These are phyloP conservation scores for Hibiscus syriacus DNA, from an alignment of 345 rosid species.

Conservation along the genomic window DNA sequence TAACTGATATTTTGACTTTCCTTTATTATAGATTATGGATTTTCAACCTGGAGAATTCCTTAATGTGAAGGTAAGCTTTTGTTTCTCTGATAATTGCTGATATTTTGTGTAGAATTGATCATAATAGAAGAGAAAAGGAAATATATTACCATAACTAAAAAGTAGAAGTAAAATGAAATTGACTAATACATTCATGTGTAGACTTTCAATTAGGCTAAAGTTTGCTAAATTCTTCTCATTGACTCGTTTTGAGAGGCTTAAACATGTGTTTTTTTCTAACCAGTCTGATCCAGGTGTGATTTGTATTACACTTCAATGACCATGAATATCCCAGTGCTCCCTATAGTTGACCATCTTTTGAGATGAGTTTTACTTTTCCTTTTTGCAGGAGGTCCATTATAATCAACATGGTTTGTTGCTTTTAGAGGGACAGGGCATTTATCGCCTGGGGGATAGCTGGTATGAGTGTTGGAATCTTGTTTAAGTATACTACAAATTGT, in stretches of 20 bases:
- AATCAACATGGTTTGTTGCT: constrained; percentile 85
- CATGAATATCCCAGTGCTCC: background rate
- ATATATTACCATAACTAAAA: background rate
- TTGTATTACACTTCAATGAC: background rate
- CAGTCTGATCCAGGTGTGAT: background rate
- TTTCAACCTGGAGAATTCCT: constrained; percentile 93
- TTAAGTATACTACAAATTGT: constrained; percentile 1
- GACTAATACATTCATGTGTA: background rate
- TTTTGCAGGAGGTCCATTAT: constrained; percentile 82
- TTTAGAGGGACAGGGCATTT: constrained; percentile 87
- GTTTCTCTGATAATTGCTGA: constrained; percentile 4
- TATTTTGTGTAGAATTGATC: background rate
- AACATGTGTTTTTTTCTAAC: background rate
- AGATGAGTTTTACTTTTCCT: background rate
- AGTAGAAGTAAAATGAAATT: background rate
- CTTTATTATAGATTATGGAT: constrained; percentile 67
- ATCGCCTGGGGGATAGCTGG: constrained; percentile 89
- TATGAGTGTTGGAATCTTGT: constrained; percentile 22
- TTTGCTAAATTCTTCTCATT: background rate
- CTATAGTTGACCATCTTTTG: background rate
- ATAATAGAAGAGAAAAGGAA: background rate
- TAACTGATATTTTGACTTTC: constrained; percentile 9
- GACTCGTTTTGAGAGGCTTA: background rate
- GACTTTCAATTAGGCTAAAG: background rate
- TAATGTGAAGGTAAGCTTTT: constrained; percentile 61